Conservation (phyloP, 2,329 filamentous ascomycete genomes). For the Pseudogymnoascus pannorum region DNA sequence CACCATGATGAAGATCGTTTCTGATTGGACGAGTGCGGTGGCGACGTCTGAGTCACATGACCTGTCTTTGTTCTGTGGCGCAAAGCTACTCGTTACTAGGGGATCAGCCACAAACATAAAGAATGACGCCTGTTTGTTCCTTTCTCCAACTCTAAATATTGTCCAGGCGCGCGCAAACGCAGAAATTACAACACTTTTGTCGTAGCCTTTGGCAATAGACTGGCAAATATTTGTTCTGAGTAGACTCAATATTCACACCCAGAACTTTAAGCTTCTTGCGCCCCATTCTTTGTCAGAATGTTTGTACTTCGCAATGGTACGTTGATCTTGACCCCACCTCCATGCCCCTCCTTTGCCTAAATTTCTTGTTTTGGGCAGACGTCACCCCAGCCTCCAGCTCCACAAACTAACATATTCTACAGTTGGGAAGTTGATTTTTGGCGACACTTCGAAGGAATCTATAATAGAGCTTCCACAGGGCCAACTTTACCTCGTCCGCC, state of each 20-base stretch:
- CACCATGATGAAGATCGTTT: neutral
- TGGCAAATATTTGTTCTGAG: constrained; percentile 9
- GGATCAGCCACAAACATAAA: constrained; percentile 10
- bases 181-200: neutral
- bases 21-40: neutral
- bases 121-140: constrained; percentile 10
- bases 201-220: constrained; percentile 3
- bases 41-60: neutral
- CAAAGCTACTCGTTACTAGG: neutral
- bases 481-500: constrained; percentile 94
- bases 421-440: constrained; percentile 92
- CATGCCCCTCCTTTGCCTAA: constrained; percentile 14
- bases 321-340: constrained; percentile 24
- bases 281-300: constrained; percentile 30
- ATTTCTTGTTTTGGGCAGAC: constrained; percentile 18
- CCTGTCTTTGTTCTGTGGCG: constrained; percentile 8
- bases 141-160: constrained; percentile 2
- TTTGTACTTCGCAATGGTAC: constrained; percentile 50
- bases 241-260: constrained; percentile 1
- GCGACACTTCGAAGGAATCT: constrained; percentile 71
- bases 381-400: constrained; percentile 11
- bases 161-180: neutral
- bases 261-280: neutral
- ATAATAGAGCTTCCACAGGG: constrained; percentile 92
- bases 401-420: constrained; percentile 13